Evolutionary conservation across 2,329 filamentous ascomycete genomes (phyloP).

Genomic region (Orbilia brochopaga): DNA sequence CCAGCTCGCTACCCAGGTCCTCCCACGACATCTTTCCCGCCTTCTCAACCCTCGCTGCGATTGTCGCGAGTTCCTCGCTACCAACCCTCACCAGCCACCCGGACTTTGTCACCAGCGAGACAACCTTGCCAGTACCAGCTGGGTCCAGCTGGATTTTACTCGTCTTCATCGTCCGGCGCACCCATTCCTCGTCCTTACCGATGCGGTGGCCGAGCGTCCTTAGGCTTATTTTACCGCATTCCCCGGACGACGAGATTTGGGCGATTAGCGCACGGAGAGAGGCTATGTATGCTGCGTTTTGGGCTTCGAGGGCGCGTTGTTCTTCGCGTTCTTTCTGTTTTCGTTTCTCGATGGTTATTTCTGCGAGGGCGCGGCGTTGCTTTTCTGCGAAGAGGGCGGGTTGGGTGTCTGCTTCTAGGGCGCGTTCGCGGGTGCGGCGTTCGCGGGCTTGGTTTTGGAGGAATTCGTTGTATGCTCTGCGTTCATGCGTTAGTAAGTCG

Average conservation of each 20-base stretch:
- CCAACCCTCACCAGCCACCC: constrained; percentile 45
- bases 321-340: constrained; percentile 36
- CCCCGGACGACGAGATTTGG: background rate
- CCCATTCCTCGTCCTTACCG: constrained; percentile 36
- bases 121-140: background rate
- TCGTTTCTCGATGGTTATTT: constrained; percentile 43
- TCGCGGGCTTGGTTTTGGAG: constrained; percentile 37
- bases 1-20: constrained; percentile 27
- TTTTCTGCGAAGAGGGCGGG: constrained; percentile 38
- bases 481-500: background rate
- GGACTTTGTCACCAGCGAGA: constrained; percentile 30
- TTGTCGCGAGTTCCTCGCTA: constrained; percentile 14
- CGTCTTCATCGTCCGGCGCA: constrained; percentile 14
- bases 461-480: constrained; percentile 43
- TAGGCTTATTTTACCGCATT: constrained; percentile 29
- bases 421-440: constrained; percentile 32
- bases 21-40: constrained; percentile 40
- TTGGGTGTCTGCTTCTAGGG: constrained; percentile 31
- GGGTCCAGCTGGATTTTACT: constrained; percentile 7
- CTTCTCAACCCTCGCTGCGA: constrained; percentile 21
- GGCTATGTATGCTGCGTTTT: constrained; percentile 11
- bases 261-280: constrained; percentile 3
- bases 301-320: constrained; percentile 16
- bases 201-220: constrained; percentile 29
- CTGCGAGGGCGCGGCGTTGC: constrained; percentile 41